Conservation (phyloP, 2,329 filamentous ascomycete genomes). For the Stagonosporopsis cucurbitacearum region DNA sequence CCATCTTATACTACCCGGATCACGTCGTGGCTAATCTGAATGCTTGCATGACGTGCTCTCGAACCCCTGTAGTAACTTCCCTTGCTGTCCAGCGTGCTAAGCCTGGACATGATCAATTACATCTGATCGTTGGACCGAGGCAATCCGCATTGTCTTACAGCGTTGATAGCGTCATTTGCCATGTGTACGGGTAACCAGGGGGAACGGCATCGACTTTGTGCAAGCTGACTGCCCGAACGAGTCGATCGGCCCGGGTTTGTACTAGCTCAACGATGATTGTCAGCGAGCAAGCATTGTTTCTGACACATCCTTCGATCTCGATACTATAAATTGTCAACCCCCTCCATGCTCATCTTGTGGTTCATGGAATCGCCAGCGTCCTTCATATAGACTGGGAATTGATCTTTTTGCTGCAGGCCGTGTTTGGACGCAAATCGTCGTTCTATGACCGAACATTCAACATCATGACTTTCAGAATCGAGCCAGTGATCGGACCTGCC, state of each 20-base stretch:
- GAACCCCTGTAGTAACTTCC: not conserved
- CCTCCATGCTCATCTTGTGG: not conserved
- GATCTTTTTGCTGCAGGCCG: not conserved
- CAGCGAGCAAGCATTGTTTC: conserved; percentile 1
- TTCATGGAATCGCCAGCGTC: not conserved
- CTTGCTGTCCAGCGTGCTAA: not conserved
- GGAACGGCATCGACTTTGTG: not conserved
- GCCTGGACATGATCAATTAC: not conserved
- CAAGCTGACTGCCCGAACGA: conserved; percentile 4
- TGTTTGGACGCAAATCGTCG: not conserved
- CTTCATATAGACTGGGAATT: not conserved
- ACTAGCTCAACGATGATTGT: conserved; percentile 7
- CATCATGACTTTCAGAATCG: not conserved
- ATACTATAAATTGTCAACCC: not conserved
- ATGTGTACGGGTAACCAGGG: not conserved
- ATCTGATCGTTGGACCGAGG: not conserved
- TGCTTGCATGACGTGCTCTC: conserved; percentile 12
- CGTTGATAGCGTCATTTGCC: not conserved
- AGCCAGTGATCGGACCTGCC: not conserved
- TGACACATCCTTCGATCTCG: conserved; percentile 3
- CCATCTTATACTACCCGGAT: conserved; percentile 24
- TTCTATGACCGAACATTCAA: too few species aligned
- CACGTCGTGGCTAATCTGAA: conserved; percentile 5
- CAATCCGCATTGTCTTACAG: not conserved
- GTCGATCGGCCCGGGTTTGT: not conserved